These are phyloP conservation scores for Cymodocea nodosa DNA, from an alignment of 116 monocot genomes.

Conservation along the genomic window DNA sequence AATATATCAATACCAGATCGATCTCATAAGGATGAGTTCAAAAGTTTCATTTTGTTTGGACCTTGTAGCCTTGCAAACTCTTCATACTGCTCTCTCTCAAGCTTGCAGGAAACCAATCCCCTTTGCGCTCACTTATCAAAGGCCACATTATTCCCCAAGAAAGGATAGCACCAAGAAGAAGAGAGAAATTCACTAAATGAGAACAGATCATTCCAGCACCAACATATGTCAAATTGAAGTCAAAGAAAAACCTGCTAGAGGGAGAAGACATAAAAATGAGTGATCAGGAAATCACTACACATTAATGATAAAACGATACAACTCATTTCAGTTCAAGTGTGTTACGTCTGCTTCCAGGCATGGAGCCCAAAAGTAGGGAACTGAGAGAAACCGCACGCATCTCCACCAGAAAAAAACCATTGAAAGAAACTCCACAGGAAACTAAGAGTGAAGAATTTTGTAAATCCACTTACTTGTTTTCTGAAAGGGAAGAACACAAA, in stretches of 20 bases:
- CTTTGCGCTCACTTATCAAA: slow-evolving; percentile 23
- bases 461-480: slow-evolving; percentile 60
- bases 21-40: too few species aligned
- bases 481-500: slow-evolving; percentile 15
- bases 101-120: slow-evolving; percentile 23
- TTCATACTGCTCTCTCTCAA: slow-evolving; percentile 26
- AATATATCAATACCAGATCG: not conserved
- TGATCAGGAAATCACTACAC: not conserved
- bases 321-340: not conserved
- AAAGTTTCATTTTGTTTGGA: not conserved
- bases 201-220: slow-evolving; percentile 43
- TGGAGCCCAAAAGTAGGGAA: slow-evolving; percentile 85
- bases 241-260: slow-evolving; percentile 35
- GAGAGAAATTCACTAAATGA: slow-evolving; percentile 33
- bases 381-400: slow-evolving; percentile 66
- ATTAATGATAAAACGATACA: not conserved
- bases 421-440: slow-evolving; percentile 93
- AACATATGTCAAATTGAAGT: slow-evolving; percentile 35
- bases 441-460: slow-evolving; percentile 56
- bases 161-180: slow-evolving; percentile 24
- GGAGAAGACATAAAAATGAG: not conserved
- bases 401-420: slow-evolving; percentile 87
- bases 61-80: slow-evolving; percentile 35
- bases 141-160: slow-evolving; percentile 47
- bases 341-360: slow-evolving; percentile 84